Conservation (phyloP, 768 basidiomycete species). For the Phylloporus scabripes region DNA sequence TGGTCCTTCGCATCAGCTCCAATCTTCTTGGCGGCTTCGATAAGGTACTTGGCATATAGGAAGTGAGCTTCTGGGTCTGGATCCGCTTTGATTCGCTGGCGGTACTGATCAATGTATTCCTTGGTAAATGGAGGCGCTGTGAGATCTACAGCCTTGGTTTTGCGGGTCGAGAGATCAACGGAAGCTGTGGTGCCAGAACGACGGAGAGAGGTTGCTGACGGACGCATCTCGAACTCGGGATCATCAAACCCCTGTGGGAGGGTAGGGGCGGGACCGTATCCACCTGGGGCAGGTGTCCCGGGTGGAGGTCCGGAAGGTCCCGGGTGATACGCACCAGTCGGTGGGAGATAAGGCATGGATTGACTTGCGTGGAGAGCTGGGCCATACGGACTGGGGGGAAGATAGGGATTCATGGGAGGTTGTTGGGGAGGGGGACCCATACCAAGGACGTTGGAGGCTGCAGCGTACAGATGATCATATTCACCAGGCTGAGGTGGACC, state of each 20-base stretch:
- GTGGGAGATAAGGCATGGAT: constrained; percentile 30
- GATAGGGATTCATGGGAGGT: constrained; percentile 17
- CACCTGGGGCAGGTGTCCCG: constrained; percentile 7
- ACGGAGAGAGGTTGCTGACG: constrained; percentile 39
- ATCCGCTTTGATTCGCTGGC: constrained; percentile 93
- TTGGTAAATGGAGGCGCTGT: constrained; percentile 86
- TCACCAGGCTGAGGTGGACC: constrained; percentile 33
- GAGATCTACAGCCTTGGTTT: constrained; percentile 79
- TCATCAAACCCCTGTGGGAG: constrained; percentile 32
- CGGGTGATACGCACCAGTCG: constrained; percentile 24
- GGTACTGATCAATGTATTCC: constrained; percentile 96
- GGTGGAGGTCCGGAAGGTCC: constrained; percentile 16
- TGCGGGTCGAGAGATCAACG: constrained; percentile 51
- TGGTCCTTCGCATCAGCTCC: constrained; percentile 68
- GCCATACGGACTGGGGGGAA: constrained; percentile 19
- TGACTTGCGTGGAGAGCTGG: constrained; percentile 27
- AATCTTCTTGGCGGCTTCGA: constrained; percentile 95
- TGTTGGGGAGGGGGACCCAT: constrained; percentile 53
- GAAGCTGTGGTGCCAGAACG: constrained; percentile 56
- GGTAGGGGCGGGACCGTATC: constrained; percentile 22
- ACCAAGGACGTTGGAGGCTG: constrained; percentile 77
- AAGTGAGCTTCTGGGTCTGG: constrained; percentile 99
- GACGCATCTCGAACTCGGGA: constrained; percentile 52
- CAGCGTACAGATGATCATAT: constrained; percentile 61
- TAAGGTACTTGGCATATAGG: constrained; percentile 95